These are phyloP conservation scores for Microcos paniculata DNA, from an alignment of 345 rosid species.

Conservation along the genomic window DNA sequence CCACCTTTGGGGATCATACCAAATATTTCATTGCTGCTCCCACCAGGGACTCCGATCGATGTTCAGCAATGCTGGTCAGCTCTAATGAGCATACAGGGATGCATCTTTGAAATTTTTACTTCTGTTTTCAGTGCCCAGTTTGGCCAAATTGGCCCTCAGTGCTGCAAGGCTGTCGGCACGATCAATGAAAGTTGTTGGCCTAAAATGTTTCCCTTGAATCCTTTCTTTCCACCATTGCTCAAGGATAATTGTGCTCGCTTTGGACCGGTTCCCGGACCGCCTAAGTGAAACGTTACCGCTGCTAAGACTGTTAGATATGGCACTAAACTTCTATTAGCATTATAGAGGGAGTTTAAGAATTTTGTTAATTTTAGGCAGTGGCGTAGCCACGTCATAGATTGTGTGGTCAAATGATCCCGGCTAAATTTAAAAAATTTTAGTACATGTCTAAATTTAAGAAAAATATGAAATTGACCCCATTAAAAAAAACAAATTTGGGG, in stretches of 20 bases:
- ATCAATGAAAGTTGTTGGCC: neutral
- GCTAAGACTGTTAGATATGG: neutral
- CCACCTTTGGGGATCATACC: neutral
- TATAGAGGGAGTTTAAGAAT: no score
- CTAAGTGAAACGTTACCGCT: neutral
- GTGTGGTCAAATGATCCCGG: no score
- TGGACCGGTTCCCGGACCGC: neutral
- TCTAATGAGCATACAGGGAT: neutral
- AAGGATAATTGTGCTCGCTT: neutral
- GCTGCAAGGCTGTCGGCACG: neutral
- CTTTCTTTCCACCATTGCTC: neutral
- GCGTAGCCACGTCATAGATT: no score
- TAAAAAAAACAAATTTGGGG: no score
- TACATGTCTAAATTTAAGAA: no score
- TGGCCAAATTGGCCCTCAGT: neutral
- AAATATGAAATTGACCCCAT: no score
- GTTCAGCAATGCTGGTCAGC: neutral
- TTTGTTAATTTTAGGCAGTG: neutral
- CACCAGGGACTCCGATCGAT: neutral
- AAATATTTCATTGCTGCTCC: neutral
- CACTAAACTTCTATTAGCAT: neutral
- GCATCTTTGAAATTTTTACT: neutral
- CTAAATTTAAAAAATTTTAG: no score
- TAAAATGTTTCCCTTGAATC: neutral
- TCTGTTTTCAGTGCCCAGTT: neutral